Conservation (phyloP, 2,329 filamentous ascomycete species). For the Pseudogymnoascus sp. region DNA sequence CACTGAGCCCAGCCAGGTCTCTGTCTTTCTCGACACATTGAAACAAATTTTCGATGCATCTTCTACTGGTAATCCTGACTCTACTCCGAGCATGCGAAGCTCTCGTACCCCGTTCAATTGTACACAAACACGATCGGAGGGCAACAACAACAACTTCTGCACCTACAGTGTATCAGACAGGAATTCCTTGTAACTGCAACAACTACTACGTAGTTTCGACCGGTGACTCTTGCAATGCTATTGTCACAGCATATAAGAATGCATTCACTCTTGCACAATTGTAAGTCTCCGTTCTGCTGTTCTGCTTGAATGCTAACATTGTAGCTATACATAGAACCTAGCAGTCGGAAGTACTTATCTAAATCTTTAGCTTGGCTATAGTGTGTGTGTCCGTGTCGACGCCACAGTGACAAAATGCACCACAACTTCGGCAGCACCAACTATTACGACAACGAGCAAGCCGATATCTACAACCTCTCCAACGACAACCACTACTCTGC, state of each 20-base stretch:
- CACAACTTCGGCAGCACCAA: conserved; percentile 2
- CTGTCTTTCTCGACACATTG: background rate
- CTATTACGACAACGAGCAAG: conserved; percentile 6
- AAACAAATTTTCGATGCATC: background rate
- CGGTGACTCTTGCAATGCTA: conserved; percentile 6
- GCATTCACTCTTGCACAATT: background rate
- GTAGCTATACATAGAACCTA: conserved; percentile 24
- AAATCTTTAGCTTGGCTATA: conserved; percentile 19
- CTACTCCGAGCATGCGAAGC: background rate
- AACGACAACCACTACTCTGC: conserved; percentile 4
- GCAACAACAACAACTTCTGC: conserved; percentile 5
- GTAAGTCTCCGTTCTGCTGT: background rate
- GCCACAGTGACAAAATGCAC: background rate
- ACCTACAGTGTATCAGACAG: background rate
- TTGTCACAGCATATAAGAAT: background rate
- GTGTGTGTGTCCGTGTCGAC: conserved; percentile 18
- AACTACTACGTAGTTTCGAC: background rate
- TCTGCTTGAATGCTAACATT: background rate
- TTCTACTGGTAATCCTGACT: background rate
- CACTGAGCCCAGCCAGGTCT: background rate
- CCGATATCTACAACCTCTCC: background rate
- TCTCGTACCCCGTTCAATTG: background rate
- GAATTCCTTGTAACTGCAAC: conserved; percentile 8
- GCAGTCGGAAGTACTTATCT: conserved; percentile 20
- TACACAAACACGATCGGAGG: background rate